phyloP scores from a whole-genome alignment of 2,329 filamentous ascomycete species.

The Diaporthe caulivora region DNA sequence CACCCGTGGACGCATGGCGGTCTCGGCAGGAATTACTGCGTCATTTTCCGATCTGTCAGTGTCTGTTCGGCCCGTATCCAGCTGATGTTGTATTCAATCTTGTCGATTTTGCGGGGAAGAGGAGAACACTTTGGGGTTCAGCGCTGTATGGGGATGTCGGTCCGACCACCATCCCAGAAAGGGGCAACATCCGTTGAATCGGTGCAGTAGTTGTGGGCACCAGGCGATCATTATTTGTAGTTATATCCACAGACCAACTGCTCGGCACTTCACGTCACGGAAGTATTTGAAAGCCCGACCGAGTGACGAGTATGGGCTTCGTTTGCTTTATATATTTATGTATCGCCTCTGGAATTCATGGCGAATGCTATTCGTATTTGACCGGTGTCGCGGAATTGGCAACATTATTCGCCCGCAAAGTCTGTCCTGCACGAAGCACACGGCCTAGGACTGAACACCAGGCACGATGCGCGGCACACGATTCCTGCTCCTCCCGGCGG shows the following conservation, averaged over 20 bases:
- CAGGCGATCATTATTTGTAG: slow-evolving; percentile 22
- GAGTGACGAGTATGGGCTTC: background rate
- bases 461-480: background rate
- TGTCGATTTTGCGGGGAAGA: slow-evolving; percentile 22
- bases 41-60: slow-evolving; percentile 6
- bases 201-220: slow-evolving; percentile 8
- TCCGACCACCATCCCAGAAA: slow-evolving; percentile 14
- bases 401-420: background rate
- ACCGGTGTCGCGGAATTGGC: background rate
- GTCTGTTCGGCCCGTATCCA: background rate
- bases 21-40: background rate
- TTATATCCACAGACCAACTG: background rate
- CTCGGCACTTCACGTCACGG: slow-evolving; percentile 15
- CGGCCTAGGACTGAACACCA: background rate
- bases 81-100: background rate
- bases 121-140: slow-evolving; percentile 1
- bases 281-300: slow-evolving; percentile 9
- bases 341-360: background rate
- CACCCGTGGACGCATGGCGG: background rate
- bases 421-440: background rate
- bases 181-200: slow-evolving; percentile 15
- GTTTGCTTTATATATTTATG: background rate
- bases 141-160: background rate
- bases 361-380: background rate
- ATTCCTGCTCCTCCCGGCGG: background rate